Evolutionary conservation across 441 rosid genomes (phyloP).

Genomic region (Populus hybrid): DNA sequence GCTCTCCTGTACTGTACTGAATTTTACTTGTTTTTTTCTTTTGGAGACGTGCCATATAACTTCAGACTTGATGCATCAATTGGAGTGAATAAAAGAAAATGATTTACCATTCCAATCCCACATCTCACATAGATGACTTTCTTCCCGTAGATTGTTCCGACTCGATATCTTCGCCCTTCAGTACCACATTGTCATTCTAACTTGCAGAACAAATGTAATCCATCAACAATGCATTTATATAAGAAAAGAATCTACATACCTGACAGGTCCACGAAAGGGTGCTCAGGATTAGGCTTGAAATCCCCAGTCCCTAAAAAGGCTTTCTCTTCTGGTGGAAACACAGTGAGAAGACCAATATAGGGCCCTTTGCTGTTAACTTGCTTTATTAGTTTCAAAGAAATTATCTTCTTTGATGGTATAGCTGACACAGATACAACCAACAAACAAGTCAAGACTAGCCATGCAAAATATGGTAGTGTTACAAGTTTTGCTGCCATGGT

Average conservation of each 20-base stretch:
- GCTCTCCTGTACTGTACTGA: no score
- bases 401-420: neutral
- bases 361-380: constrained; percentile 34
- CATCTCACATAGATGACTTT: constrained; percentile 43
- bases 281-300: constrained; percentile 24
- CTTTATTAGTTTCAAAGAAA: constrained; percentile 22
- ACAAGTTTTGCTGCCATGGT: constrained; percentile 18
- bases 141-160: constrained; percentile 35
- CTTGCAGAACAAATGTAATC: neutral
- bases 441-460: constrained; percentile 12
- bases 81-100: neutral
- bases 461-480: neutral
- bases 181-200: neutral
- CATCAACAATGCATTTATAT: neutral
- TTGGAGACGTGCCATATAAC: no score
- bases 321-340: constrained; percentile 35
- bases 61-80: neutral
- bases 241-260: constrained; percentile 13
- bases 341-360: constrained; percentile 40
- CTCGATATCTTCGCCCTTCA: constrained; percentile 38
- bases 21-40: no score
- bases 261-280: constrained; percentile 42
- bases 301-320: constrained; percentile 31
- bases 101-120: constrained; percentile 40
- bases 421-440: constrained; percentile 6